Evolutionary conservation across 192 early-diverging fungal genomes (phyloP).

Genomic region (Bifiguratus adelaidae): DNA sequence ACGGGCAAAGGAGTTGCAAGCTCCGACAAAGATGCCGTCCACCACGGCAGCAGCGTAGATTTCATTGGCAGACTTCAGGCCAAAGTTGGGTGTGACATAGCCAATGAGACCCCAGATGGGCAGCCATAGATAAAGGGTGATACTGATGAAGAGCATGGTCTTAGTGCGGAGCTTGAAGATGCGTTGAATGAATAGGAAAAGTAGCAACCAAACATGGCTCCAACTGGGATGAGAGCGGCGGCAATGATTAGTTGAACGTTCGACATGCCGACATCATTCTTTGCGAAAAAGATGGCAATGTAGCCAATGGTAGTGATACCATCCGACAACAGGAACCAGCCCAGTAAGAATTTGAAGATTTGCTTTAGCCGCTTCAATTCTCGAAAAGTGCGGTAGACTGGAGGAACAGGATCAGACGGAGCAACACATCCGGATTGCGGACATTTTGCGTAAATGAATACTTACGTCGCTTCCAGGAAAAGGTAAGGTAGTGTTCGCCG

Average conservation of each 20-base stretch:
- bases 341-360: conserved; percentile 46
- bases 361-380: conserved; percentile 26
- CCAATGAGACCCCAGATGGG: conserved; percentile 36
- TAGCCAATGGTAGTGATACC: conserved; percentile 37
- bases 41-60: conserved; percentile 35
- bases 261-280: conserved; percentile 32
- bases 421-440: background rate
- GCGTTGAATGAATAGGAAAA: conserved; percentile 35
- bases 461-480: conserved; percentile 28
- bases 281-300: conserved; percentile 44
- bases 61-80: conserved; percentile 31
- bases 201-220: conserved; percentile 32
- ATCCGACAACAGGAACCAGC: conserved; percentile 58
- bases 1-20: conserved; percentile 31
- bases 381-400: conserved; percentile 18
- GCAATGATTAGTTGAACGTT: conserved; percentile 30
- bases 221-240: conserved; percentile 31
- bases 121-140: conserved; percentile 22
- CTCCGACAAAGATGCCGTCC: conserved; percentile 43
- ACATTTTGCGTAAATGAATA: background rate
- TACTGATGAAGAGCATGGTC: conserved; percentile 29
- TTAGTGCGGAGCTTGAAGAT: conserved; percentile 25
- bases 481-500: conserved; percentile 26
- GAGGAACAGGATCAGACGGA: background rate
- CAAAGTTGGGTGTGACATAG: conserved; percentile 21